phyloP scores from a whole-genome alignment of 352 stramenopile genomes.

The Achlya hypogyna region DNA sequence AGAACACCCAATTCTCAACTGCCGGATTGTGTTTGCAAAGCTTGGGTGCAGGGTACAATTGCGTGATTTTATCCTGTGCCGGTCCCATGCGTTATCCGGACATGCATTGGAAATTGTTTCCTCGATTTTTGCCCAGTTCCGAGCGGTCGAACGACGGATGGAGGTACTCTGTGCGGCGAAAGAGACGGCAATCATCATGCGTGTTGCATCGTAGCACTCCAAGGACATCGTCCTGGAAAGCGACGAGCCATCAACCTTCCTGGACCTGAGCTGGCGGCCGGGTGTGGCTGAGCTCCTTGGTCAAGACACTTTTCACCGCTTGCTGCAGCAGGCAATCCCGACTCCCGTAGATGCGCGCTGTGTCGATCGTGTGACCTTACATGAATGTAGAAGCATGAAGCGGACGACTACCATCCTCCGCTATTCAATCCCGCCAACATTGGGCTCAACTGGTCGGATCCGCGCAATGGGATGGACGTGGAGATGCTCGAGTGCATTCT shows the following conservation, averaged over 20 bases:
- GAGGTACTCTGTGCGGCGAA: slow-evolving; percentile 13
- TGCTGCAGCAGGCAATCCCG: background rate
- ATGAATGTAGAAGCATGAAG: background rate
- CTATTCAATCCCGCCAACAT: slow-evolving; percentile 7
- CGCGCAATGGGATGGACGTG: background rate
- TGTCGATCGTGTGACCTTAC: background rate
- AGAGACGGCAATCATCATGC: background rate
- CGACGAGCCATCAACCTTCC: background rate
- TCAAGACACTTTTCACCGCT: background rate
- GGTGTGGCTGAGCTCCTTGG: slow-evolving; percentile 5
- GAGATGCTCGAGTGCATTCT: slow-evolving; percentile 3
- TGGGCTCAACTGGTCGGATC: background rate
- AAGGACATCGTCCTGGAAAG: slow-evolving; percentile 15
- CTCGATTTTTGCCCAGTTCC: background rate
- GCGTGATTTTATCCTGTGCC: background rate
- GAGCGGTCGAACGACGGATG: slow-evolving; percentile 2
- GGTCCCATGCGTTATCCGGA: background rate
- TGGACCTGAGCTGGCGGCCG: background rate
- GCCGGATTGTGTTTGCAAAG: background rate
- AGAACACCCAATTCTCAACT: background rate
- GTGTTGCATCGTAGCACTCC: background rate
- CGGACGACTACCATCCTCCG: slow-evolving; percentile 13
- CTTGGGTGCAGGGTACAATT: background rate
- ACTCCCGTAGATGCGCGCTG: background rate
- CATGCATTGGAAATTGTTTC: background rate